Evolutionary conservation across 139 green algal genomes (phyloP), one percentile per base, ranked within the genome.

Genomic region (Trebouxia sp.): DNA sequence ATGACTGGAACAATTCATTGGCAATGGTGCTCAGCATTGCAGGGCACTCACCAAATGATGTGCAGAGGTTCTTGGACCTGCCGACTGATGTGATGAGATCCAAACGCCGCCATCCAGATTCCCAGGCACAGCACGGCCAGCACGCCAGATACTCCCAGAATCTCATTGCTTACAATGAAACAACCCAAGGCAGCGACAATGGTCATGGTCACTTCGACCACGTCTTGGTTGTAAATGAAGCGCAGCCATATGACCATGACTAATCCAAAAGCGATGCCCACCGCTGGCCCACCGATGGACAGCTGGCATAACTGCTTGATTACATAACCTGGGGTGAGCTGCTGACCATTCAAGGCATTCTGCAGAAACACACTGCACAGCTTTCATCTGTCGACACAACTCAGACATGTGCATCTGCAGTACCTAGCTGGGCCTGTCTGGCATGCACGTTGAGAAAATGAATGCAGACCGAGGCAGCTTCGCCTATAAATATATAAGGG

Each of bases 131-230:
- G 84, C 15, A 93, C 80, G 8, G 86, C 88, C 53, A 95, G 87
- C 80, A 94, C 85, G 11, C 87, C 91, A 15, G 88, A 93, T 7
- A 89, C 85, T 8, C 65, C 79, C 12, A 87, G 43, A 5, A 93
- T 32, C n/a, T 92, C 77, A 51, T 94, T 88, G 9, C 48, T 66
- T 17, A 93, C 82, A 37, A 90, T 85, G 83, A 87, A 95, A 4
- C 81, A 78, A 4, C 65, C 66, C 67, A 89, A 92, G 3, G 87
- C 76, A 12, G 86, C 48, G 1, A 86, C 84, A 24, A 85, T 80
- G 3, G 90, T 91, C 0, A 92, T 32, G 30, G 82, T 89, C 42
- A 93, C 90, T 51, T 94, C 88, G 1, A 77, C 79, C 1, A 87
- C 41, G 0, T 80, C 41, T 32, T 90, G 84, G 30, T 92, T 90